Conservation (phyloP, 805 yeast species). For the Priceomyces fermenticarens region DNA sequence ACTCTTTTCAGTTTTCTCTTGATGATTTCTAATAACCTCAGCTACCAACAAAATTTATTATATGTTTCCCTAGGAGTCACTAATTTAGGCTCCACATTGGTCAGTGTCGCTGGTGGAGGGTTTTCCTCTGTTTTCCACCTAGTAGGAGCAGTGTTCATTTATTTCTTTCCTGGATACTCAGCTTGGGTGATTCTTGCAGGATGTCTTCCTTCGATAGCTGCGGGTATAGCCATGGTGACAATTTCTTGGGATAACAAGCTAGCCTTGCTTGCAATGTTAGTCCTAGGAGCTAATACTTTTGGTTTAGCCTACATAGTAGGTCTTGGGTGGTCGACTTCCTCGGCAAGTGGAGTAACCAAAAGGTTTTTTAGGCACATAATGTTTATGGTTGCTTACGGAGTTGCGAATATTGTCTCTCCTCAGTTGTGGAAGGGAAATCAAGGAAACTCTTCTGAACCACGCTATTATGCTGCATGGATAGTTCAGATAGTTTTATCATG, state of each 20-base stretch:
- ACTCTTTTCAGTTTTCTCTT: constrained; percentile 1
- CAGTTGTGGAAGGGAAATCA: constrained; percentile 42
- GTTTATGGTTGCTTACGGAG: constrained; percentile 39
- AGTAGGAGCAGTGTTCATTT: constrained; percentile 2
- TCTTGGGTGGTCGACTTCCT: constrained; percentile 16
- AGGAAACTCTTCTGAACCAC: constrained; percentile 38
- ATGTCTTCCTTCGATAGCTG: constrained; percentile 4
- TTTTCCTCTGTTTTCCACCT: constrained; percentile 39
- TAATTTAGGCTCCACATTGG: constrained; percentile 47
- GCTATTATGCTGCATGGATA: constrained; percentile 37
- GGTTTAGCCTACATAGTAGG: constrained; percentile 12
- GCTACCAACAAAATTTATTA: constrained; percentile 5
- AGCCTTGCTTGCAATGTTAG: constrained; percentile 5
- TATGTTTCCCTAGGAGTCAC: constrained; percentile 18
- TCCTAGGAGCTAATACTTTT: constrained; percentile 4
- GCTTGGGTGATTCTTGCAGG: constrained; percentile 2
- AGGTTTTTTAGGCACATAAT: constrained; percentile 42
- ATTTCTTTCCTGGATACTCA: constrained; percentile 2
- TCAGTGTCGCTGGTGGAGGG: constrained; percentile 53
- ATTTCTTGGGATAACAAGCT: constrained; percentile 6
- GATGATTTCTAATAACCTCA: constrained; percentile 5
- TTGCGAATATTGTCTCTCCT: constrained; percentile 52
- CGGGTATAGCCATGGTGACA: constrained; percentile 3
- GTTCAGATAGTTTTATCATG: constrained; percentile 56
- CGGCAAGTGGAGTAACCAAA: constrained; percentile 44